phyloP scores from a whole-genome alignment of 73 alveolate genomes.

The Uronychia setigera region DNA sequence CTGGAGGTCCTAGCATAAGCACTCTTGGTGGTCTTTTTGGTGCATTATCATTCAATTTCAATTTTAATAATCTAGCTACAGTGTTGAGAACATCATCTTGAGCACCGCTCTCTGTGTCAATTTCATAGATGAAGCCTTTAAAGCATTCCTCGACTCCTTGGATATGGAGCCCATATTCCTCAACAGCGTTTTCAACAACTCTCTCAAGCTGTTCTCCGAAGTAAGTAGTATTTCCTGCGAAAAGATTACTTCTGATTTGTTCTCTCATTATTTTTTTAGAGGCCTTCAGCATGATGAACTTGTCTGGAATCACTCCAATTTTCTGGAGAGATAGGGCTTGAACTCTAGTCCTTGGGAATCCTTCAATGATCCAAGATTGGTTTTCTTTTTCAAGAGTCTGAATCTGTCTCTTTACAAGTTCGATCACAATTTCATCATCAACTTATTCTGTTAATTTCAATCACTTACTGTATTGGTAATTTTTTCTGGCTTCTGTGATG shows the following conservation, averaged over 20 bases:
- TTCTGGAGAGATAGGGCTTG: constrained; percentile 95
- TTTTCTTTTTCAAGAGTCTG: constrained; percentile 82
- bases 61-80: constrained; percentile 46
- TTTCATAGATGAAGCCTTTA: constrained; percentile 75
- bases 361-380: constrained; percentile 89
- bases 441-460: constrained; percentile 47
- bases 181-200: constrained; percentile 61
- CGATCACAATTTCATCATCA: constrained; percentile 88
- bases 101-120: constrained; percentile 69
- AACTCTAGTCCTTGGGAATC: constrained; percentile 94
- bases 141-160: constrained; percentile 86
- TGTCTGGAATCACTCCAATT: constrained; percentile 95
- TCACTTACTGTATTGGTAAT: constrained; percentile 49
- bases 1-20: constrained; percentile 96
- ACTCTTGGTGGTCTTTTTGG: constrained; percentile 95
- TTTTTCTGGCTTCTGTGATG: constrained; percentile 52
- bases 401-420: constrained; percentile 78
- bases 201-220: constrained; percentile 64
- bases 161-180: constrained; percentile 76
- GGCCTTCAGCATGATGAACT: constrained; percentile 76
- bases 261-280: constrained; percentile 27
- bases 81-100: constrained; percentile 67
- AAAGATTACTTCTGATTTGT: constrained; percentile 42
- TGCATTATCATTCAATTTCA: constrained; percentile 54
- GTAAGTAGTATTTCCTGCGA: constrained; percentile 24